Base-by-base conservation (phyloP, 1,284 basidiomycete genomes). In the Rhodotorula glutinis region DNA sequence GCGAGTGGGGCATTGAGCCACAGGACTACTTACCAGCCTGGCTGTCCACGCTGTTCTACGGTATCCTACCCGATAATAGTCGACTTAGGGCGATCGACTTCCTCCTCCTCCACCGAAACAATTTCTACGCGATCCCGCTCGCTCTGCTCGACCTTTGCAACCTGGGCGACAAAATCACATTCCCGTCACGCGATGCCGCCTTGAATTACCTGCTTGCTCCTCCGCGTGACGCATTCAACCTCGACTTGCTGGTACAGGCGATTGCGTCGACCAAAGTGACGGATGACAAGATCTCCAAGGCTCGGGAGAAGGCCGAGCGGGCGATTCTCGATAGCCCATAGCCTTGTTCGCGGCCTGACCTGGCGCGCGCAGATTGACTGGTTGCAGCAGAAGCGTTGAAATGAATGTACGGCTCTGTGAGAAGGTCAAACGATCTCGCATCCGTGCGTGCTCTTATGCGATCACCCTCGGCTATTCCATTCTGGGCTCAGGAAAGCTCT, bases 11-110 rank as follows among this genome's bases (percentile, higher is more conserved):
- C 25, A 63, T 80, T 53, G 66, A 75, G 57, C 73, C 77, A 23
- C 69, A 74, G 62, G 72, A 75, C 65, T 78, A 79, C 60, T 72
- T 78, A 27, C 70, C 76, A 2, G 66, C 66, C 55, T 80, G 79
- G 79, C 69, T 78, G 41, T 64, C 78, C 29, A 75, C 79, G 17
- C 77, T 94, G 40, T 95, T 92, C 72, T 86, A 87, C 5, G 86
- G 87, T 13, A 83, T 84, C 4, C 82, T 97, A n/a, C 90, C 93
- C 0, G 82, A 84, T 59, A 86, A 88, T 3, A 88, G 88, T 65
- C 80, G 91, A 29, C 83, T 90, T 63, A 83, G 92, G 23, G 83
- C 92, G 7, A 91, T 92, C 87, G 93, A 97, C 76, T 79, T 93
- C 5, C 91, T 95, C 76, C 81, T 96, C 44, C 88, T 85, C 65